Evolutionary conservation across 164 flowering plant genomes (phyloP).

Genomic region (Paratinospora sagittata): DNA sequence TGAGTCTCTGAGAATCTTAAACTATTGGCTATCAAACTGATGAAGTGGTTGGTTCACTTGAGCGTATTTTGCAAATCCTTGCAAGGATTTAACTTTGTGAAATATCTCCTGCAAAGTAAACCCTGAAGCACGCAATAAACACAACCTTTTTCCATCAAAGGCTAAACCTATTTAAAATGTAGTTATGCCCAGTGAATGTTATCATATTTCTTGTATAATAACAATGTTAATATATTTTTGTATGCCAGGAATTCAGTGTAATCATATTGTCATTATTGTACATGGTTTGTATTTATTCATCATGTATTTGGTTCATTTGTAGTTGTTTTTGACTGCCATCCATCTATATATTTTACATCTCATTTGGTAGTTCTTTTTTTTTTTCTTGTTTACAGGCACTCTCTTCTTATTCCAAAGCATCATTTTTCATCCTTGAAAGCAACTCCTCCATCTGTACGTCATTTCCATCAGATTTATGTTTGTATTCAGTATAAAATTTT

Average conservation of each 20-base stretch:
- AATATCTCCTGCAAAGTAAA: too few relatives aligned
- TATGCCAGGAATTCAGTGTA: background rate
- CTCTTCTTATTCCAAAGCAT: conserved; percentile 76
- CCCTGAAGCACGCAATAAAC: too few relatives aligned
- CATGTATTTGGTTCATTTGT: background rate
- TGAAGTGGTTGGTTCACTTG: too few relatives aligned
- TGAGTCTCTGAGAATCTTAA: too few relatives aligned
- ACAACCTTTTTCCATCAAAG: too few relatives aligned
- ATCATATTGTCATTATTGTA: background rate
- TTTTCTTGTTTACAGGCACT: conserved; percentile 49
- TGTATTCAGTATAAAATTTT: background rate
- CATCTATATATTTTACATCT: background rate
- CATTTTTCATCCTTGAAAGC: conserved; percentile 70
- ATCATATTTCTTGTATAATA: background rate
- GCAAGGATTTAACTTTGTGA: too few relatives aligned
- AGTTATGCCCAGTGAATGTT: background rate
- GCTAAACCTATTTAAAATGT: too few relatives aligned
- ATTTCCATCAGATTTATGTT: background rate
- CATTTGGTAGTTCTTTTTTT: conserved; percentile 2
- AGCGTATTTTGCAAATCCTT: too few relatives aligned
- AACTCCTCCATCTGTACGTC: conserved; percentile 91
- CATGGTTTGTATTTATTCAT: background rate
- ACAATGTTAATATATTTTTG: background rate
- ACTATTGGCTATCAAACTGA: too few relatives aligned
- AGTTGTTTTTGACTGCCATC: background rate